phyloP scores from a whole-genome alignment of 441 rosid species.

The Mallotus japonicus region DNA sequence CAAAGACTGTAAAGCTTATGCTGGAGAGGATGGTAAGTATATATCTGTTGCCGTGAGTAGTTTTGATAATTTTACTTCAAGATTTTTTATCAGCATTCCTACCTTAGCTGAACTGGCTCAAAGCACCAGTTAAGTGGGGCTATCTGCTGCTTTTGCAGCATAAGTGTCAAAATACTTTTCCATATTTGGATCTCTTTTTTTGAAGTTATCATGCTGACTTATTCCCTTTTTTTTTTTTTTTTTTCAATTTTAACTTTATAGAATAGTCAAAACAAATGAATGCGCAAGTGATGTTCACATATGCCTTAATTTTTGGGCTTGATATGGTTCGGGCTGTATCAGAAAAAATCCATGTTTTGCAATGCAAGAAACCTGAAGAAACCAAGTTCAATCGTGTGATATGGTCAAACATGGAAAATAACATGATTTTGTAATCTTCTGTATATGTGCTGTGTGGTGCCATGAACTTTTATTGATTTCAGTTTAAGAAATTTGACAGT shows the following conservation, averaged over 20 bases:
- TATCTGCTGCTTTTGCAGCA: too few relatives aligned
- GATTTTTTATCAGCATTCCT: background rate
- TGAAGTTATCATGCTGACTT: background rate
- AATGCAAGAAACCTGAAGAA: background rate
- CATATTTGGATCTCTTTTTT: background rate
- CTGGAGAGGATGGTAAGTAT: constrained; percentile 79
- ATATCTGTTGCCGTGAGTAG: background rate
- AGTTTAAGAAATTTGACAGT: background rate
- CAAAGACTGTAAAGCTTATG: constrained; percentile 69
- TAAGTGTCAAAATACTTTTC: background rate
- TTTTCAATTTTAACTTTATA: background rate
- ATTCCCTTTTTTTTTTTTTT: background rate
- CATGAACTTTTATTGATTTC: too few relatives aligned
- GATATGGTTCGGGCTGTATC: background rate
- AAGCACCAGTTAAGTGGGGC: too few relatives aligned
- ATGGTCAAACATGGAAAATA: too few relatives aligned
- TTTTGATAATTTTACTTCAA: background rate
- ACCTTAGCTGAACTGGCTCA: too few relatives aligned
- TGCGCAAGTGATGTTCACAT: background rate
- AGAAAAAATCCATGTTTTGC: background rate
- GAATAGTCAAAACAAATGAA: background rate
- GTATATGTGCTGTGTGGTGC: too few relatives aligned
- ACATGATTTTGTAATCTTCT: too few relatives aligned
- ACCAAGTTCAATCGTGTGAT: too few relatives aligned
- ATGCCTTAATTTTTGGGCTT: background rate